Base-by-base conservation (phyloP, 2,329 filamentous ascomycete species). In the Penicillium sp. region DNA sequence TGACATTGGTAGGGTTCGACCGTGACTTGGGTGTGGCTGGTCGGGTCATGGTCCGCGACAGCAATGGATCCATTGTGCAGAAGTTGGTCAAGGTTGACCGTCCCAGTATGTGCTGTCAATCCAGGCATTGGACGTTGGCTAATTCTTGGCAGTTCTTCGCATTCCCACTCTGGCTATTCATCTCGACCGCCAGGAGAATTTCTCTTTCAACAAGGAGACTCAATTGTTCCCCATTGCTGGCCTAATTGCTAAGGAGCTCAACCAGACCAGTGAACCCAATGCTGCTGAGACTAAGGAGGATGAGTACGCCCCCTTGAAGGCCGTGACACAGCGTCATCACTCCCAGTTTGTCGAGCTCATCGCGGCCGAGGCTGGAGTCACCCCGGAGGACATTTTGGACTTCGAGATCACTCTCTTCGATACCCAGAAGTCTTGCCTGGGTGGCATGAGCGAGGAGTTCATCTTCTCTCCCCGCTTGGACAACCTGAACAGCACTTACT, bases 401-500 rank as follows among this genome's bases (percentile, higher is more conserved):
- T 99, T 99, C 68, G 95, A 99, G 78, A 85, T 97, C 68, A 86
- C 97, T n/a, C 86, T 99, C 43, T 99, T 96, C 76, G 95, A 99
- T 74, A 96, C 92, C 10, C 95, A 99, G 70, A 90, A 93, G 71
- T 86, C 93, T 1, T 90, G 87, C 70, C 84, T 99, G 16, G 95
- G 95, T 57, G 95, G 95, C 35, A 78, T 99, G 64, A 89, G 90
- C 73, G 89, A 97, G 70, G 95, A 99, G 76, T 90, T 99, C 72
- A 90, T 99, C 78, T 97, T 93, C 79, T 96, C 93, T 3, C 87
- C 93, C n/a, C 88, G 95, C 46, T 84, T 99, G 54, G 95, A 99
- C 79, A 99, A 99, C 76, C 82, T 97, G 16, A 90, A 91, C 77
- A 96, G 96, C 90, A 96, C 93, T 10, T 98, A 92, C 80, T 98